These are phyloP conservation scores for Cadophora luteo-olivacea DNA, from an alignment of 2,329 filamentous ascomycete species.

Conservation along the genomic window DNA sequence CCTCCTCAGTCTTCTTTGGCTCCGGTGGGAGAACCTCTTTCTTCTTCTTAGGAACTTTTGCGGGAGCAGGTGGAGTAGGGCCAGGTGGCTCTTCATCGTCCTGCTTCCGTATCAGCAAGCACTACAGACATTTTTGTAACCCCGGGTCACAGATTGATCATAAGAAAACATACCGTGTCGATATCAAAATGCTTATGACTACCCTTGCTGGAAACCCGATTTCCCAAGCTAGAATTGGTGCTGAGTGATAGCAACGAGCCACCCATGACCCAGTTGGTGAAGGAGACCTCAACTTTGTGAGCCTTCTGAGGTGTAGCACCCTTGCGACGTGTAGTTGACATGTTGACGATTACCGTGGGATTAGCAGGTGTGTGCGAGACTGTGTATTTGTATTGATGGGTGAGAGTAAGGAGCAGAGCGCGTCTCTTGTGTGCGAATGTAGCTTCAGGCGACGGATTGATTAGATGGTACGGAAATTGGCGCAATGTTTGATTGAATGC, in stretches of 20 bases:
- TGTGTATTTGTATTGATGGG: not conserved
- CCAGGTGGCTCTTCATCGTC: constrained; percentile 6
- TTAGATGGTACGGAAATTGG: not conserved
- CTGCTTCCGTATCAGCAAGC: not conserved
- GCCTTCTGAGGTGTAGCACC: constrained; percentile 22
- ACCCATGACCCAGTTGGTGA: constrained; percentile 42
- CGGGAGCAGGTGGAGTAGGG: not conserved
- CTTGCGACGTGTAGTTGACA: constrained; percentile 11
- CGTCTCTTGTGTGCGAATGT: not conserved
- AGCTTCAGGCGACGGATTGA: not conserved
- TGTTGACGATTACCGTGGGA: not conserved
- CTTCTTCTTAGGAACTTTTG: not conserved
- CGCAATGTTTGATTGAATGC: not conserved
- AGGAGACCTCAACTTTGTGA: constrained; percentile 37
- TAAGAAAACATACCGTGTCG: not conserved
- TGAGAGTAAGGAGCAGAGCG: not conserved
- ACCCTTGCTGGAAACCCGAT: constrained; percentile 3
- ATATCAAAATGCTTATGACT: not conserved
- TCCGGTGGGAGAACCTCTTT: not conserved
- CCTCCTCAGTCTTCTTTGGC: not conserved
- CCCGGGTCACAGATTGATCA: no score
- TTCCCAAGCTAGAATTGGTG: constrained; percentile 14
- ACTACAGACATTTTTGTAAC: no score
- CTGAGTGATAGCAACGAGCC: constrained; percentile 36
- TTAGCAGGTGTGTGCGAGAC: not conserved